Percentiles rank a stretch among this genome's conserved stretches.
Evolutionary conservation across 2,329 filamentous ascomycete genomes (phyloP).

Genomic region (Xylaria sp.): DNA sequence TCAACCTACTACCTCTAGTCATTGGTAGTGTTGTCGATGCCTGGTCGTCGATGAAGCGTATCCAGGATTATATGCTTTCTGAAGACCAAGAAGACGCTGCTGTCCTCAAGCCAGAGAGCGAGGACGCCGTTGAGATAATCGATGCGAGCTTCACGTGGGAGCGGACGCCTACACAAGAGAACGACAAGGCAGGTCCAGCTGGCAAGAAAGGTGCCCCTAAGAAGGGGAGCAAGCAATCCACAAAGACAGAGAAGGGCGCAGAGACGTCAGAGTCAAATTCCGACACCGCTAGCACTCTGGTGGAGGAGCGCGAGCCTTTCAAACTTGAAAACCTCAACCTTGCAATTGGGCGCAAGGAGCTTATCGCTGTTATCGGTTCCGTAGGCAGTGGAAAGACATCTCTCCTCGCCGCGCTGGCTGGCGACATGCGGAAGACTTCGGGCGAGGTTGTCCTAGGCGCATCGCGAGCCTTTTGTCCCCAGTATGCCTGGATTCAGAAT

Average conservation of each 20-base stretch:
- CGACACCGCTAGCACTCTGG: conserved; percentile 65
- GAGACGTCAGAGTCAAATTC: conserved; percentile 57
- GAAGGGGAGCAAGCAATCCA: conserved; percentile 48
- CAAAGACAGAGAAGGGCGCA: conserved; percentile 42
- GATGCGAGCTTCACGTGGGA: conserved; percentile 91
- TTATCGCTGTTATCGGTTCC: conserved; percentile 86
- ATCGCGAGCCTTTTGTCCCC: conserved; percentile 88
- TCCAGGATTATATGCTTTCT: conserved; percentile 86
- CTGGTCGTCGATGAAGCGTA: conserved; percentile 82
- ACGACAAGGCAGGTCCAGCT: conserved; percentile 59
- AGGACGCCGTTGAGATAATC: conserved; percentile 76
- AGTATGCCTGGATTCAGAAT: conserved; percentile 99
- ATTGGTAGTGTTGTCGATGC: conserved; percentile 92
- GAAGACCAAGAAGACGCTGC: conserved; percentile 85
- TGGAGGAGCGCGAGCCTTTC: conserved; percentile 74
- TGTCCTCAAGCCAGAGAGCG: conserved; percentile 62
- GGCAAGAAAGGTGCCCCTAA: conserved; percentile 61
- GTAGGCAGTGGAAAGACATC: conserved; percentile 93
- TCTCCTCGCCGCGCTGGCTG: conserved; percentile 85
- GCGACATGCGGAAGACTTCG: conserved; percentile 88
- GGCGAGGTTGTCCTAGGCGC: conserved; percentile 81
- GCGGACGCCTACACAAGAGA: conserved; percentile 65
- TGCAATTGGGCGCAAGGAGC: conserved; percentile 75
- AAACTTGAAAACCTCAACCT: conserved; percentile 75
- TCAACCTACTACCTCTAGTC: conserved; percentile 88